Base-by-base conservation (phyloP, 176 grass and related monocot genomes). In the Triticum dicoccoides region DNA sequence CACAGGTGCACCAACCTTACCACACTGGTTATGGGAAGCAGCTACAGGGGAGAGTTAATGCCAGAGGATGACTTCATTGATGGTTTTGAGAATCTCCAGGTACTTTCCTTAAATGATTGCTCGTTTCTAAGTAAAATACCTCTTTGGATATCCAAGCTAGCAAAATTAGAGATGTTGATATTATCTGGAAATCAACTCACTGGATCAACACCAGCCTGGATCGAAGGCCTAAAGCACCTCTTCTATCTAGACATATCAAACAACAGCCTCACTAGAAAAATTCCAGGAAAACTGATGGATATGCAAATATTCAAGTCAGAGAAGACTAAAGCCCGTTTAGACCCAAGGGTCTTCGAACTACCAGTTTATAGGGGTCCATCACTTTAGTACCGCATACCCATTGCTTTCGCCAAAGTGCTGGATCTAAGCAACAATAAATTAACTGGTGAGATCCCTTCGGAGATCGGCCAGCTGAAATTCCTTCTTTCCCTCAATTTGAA, bases 241-340 rank as follows among this genome's bases (percentile, higher is more conserved):
- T 92, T 92, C 59, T 11, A 83, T 83, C 11, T 92, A 15, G 87
- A 92, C 25, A 2, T 92, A 65, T 89, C 82, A 76, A 79, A 38
- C 13, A 92, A 92, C 21, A 77, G 37, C 10, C 76, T 89, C 47
- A 89, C 65, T 47, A 87, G 71, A 10, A 21, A 82, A 71, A 86
- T 92, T 17, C 86, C 86, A 51, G 8, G 4, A 41, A 30, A 7
- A 1, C 38, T 92, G 14, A 86, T 88, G 73, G 56, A 56, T 30
- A 77, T 52, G 49, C 49, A 14, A 52, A 52, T 91, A 77, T 71
- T 87, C 20, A 30, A 10, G n/a, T 77, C 89, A 61, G 81, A 76
- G 27, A 76, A 81, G 5, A 54, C 21, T 42, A 45, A 45, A 47
- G 27, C 61, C 30, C 2, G 11, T 87, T 30, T 76, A 70, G 70